These are phyloP conservation scores for Collybia sordida DNA, from an alignment of 768 basidiomycete species.

Conservation along the genomic window DNA sequence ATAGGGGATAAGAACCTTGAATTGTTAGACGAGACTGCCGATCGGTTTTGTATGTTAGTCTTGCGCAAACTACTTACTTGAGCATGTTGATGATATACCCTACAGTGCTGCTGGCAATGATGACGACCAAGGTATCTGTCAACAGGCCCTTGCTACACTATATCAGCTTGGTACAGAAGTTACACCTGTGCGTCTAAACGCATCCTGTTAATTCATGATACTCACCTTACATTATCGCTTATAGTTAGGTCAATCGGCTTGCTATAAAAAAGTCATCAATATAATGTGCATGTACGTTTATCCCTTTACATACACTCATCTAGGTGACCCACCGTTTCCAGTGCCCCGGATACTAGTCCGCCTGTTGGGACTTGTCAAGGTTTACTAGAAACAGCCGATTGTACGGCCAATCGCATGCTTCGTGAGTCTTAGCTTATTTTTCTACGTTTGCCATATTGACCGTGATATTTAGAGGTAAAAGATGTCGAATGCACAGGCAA, in stretches of 20 bases:
- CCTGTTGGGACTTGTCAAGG: conserved; percentile 1
- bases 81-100: neutral
- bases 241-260: neutral
- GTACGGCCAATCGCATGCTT: neutral
- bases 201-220: neutral
- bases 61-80: neutral
- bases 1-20: neutral
- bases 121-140: neutral
- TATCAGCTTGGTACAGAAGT: neutral
- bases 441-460: neutral
- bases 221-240: neutral
- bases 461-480: neutral
- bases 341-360: neutral
- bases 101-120: neutral
- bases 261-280: neutral
- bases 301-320: neutral
- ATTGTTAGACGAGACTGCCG: neutral
- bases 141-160: neutral
- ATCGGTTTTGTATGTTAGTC: neutral
- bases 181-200: neutral
- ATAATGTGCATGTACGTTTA: neutral
- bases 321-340: neutral
- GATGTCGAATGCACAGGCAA: neutral
- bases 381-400: neutral
- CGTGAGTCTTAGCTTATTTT: neutral